Evolutionary conservation across 2,329 filamentous ascomycete species (phyloP).

Genomic region (Sporothrix pallida): DNA sequence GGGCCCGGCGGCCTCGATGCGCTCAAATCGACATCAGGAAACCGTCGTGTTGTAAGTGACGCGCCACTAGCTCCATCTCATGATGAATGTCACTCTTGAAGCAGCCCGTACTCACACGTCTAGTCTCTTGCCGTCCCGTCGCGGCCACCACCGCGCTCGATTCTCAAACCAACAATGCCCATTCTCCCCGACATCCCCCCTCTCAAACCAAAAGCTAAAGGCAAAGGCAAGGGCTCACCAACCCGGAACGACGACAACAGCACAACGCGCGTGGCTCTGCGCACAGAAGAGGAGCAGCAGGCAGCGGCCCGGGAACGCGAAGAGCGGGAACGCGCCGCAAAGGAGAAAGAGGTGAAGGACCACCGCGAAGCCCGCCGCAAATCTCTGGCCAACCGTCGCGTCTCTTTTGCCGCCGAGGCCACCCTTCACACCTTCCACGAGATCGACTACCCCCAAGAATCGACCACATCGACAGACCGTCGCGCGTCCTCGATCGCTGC

Average conservation of each 20-base stretch:
- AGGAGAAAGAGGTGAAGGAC: constrained; percentile 68
- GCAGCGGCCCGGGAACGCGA: constrained; percentile 72
- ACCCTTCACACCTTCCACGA: constrained; percentile 98
- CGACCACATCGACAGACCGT: constrained; percentile 78
- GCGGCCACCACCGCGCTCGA: constrained; percentile 66
- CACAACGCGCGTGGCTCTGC: constrained; percentile 65
- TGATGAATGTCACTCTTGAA: not conserved
- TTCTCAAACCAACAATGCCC: constrained; percentile 80
- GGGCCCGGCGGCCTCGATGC: constrained; percentile 89
- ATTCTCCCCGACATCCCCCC: constrained; percentile 70
- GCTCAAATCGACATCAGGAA: constrained; percentile 75
- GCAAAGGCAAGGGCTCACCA: constrained; percentile 31
- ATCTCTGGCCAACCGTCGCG: constrained; percentile 87
- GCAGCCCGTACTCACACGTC: not conserved
- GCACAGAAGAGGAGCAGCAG: constrained; percentile 73
- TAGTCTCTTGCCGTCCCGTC: constrained; percentile 62
- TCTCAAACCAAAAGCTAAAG: constrained; percentile 65
- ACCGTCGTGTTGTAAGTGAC: constrained; percentile 74
- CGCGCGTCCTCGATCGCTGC: constrained; percentile 67
- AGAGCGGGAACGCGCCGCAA: constrained; percentile 64
- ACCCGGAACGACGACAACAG: constrained; percentile 46
- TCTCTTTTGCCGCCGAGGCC: constrained; percentile 96
- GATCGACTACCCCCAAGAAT: constrained; percentile 85
- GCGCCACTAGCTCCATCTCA: constrained; percentile 42
- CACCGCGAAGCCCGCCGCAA: constrained; percentile 88